Conservation (phyloP, 805 yeast species). For the Kluyveromyces siamensis region DNA sequence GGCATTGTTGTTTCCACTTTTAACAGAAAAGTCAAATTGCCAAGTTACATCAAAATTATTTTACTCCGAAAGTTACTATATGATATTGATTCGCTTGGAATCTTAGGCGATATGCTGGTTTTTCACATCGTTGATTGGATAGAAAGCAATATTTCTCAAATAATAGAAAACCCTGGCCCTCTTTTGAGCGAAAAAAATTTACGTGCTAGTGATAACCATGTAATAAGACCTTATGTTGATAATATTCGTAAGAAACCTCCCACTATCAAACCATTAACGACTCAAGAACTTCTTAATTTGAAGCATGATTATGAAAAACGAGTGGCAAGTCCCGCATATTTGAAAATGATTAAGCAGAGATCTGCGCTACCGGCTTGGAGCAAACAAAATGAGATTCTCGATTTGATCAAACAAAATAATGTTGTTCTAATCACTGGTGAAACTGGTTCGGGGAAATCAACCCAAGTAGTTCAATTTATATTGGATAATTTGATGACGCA, state of each 20-base stretch:
- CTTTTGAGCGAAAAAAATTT: conserved; percentile 28
- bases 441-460: conserved; percentile 95
- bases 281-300: conserved; percentile 20
- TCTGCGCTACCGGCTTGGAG: conserved; percentile 76
- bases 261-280: conserved; percentile 3
- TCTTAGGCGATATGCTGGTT: conserved; percentile 64
- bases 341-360: conserved; percentile 39
- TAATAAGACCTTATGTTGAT: background rate
- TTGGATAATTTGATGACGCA: conserved; percentile 55
- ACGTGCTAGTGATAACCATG: conserved; percentile 7
- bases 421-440: conserved; percentile 87
- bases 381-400: conserved; percentile 46
- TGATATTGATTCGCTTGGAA: conserved; percentile 33
- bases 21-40: conserved; percentile 40
- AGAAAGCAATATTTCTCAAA: conserved; percentile 45
- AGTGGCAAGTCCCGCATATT: conserved; percentile 27
- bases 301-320: conserved; percentile 29
- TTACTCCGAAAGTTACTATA: conserved; percentile 39
- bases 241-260: background rate
- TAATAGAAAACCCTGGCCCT: conserved; percentile 71
- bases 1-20: conserved; percentile 51
- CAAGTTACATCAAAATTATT: conserved; percentile 62
- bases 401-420: conserved; percentile 46
- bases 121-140: conserved; percentile 71
- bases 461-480: conserved; percentile 87